phyloP scores from a whole-genome alignment of 192 early-diverging fungal genomes.

The Podila epicladia region DNA sequence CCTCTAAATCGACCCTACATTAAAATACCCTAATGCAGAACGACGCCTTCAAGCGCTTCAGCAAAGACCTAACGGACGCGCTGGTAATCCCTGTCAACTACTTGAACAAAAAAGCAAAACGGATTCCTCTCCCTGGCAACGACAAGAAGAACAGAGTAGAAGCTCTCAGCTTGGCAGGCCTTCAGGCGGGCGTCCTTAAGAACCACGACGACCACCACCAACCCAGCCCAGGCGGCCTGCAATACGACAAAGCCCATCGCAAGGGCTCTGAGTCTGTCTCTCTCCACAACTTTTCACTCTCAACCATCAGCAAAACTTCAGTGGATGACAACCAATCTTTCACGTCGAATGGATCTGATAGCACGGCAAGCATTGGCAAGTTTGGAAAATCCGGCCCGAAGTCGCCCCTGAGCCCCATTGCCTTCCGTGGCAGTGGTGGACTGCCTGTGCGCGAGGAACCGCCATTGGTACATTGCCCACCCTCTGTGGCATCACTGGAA shows the following conservation, averaged over 20 bases:
- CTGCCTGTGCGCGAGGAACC: slow-evolving; percentile 13
- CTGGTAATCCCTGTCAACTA: slow-evolving; percentile 42
- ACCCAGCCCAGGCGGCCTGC: not conserved
- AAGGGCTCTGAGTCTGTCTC: slow-evolving; percentile 22
- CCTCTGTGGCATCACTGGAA: slow-evolving; percentile 24
- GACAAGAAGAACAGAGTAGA: slow-evolving; percentile 9
- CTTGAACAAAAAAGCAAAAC: slow-evolving; percentile 37
- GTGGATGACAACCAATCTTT: slow-evolving; percentile 38
- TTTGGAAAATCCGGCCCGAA: not conserved
- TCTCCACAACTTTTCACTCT: slow-evolving; percentile 44
- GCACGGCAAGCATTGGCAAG: slow-evolving; percentile 1
- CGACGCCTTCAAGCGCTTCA: slow-evolving; percentile 35
- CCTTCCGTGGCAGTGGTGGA: not conserved
- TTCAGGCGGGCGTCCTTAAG: not conserved
- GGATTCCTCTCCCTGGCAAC: not conserved
- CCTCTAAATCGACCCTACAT: not conserved
- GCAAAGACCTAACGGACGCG: slow-evolving; percentile 32
- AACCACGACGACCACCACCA: not conserved
- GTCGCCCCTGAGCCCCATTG: not conserved
- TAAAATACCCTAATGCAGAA: slow-evolving; percentile 22
- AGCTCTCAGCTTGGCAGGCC: not conserved
- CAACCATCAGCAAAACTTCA: slow-evolving; percentile 37
- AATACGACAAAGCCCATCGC: not conserved
- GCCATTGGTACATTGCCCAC: slow-evolving; percentile 35
- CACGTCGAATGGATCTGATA: slow-evolving; percentile 26